phyloP scores from a whole-genome alignment of 1,284 basidiomycete genomes.

The Ganoderma boninense region DNA sequence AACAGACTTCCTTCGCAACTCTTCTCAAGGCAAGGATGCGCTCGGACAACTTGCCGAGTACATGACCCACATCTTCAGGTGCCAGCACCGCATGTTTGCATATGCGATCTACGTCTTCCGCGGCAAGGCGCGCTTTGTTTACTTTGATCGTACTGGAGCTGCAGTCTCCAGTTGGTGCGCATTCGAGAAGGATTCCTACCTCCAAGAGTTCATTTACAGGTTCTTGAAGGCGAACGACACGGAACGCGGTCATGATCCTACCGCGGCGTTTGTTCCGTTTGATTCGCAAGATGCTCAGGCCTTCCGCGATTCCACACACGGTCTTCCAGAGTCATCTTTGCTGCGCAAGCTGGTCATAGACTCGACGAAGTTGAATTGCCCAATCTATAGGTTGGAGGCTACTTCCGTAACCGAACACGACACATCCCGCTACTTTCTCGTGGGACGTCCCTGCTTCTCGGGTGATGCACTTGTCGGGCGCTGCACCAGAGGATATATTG shows the following conservation, averaged over 20 bases:
- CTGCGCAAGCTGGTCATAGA: background rate
- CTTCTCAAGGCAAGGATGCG: background rate
- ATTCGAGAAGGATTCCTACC: background rate
- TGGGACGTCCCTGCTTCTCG: conserved; percentile 5
- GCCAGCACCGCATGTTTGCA: background rate
- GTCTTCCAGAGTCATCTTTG: background rate
- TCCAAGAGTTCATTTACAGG: conserved; percentile 24
- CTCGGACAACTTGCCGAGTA: background rate
- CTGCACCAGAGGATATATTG: conserved; percentile 16
- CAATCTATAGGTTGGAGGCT: conserved; percentile 4
- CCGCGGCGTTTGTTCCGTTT: background rate
- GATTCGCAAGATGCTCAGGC: background rate
- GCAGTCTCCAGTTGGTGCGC: conserved; percentile 19
- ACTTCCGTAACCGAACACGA: background rate
- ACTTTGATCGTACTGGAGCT: conserved; percentile 17
- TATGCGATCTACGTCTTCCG: conserved; percentile 10
- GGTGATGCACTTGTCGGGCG: conserved; percentile 9
- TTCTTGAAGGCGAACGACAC: conserved; percentile 10
- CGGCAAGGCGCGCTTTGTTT: conserved; percentile 9
- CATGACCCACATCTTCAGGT: conserved; percentile 7
- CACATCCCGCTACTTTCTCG: conserved; percentile 8
- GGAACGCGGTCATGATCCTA: conserved; percentile 28
- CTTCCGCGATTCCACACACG: background rate
- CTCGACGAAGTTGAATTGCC: background rate
- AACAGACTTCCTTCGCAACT: background rate